A percentile compares a stretch with the other conserved stretches of the same genome.
Evolutionary conservation across 73 alveolate genomes (phyloP).

Genomic region (Halteria grandinella): DNA sequence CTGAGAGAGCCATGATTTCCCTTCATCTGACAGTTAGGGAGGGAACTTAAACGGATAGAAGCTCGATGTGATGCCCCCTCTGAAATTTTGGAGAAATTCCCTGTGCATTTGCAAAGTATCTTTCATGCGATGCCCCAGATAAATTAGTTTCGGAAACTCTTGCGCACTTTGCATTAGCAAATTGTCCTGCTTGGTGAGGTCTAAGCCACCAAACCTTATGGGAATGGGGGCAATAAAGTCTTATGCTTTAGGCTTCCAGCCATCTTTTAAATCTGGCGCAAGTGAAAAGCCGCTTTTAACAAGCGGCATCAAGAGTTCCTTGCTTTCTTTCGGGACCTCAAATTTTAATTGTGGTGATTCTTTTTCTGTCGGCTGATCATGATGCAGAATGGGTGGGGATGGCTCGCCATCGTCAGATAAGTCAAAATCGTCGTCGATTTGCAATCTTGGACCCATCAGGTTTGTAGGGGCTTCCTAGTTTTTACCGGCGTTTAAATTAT

Average conservation of each 20-base stretch:
- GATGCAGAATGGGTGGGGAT: too few relatives aligned
- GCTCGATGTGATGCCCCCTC: background rate
- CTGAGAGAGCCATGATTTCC: constrained; percentile 4
- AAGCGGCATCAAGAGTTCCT: constrained; percentile 40
- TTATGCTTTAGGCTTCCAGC: constrained; percentile 39
- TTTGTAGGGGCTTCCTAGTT: too few relatives aligned
- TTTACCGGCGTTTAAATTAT: too few relatives aligned
- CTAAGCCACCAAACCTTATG: constrained; percentile 3
- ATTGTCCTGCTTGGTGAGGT: constrained; percentile 11
- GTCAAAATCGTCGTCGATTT: too few relatives aligned
- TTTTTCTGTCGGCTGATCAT: too few relatives aligned
- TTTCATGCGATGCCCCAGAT: constrained; percentile 20
- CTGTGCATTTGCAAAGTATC: constrained; percentile 31
- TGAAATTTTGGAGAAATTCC: constrained; percentile 19
- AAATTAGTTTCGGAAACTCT: constrained; percentile 2
- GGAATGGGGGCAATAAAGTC: constrained; percentile 37
- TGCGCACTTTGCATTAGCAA: constrained; percentile 13
- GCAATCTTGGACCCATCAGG: too few relatives aligned
- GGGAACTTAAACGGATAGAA: constrained; percentile 45
- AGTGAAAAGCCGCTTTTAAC: constrained; percentile 28
- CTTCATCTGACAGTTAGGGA: constrained; percentile 33
- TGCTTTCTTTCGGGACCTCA: too few relatives aligned
- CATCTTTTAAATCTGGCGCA: constrained; percentile 42
- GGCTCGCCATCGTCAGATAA: too few relatives aligned
- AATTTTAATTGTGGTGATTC: too few relatives aligned